Conservation (phyloP, 345 rosid genomes). For the Turnera subulata region DNA sequence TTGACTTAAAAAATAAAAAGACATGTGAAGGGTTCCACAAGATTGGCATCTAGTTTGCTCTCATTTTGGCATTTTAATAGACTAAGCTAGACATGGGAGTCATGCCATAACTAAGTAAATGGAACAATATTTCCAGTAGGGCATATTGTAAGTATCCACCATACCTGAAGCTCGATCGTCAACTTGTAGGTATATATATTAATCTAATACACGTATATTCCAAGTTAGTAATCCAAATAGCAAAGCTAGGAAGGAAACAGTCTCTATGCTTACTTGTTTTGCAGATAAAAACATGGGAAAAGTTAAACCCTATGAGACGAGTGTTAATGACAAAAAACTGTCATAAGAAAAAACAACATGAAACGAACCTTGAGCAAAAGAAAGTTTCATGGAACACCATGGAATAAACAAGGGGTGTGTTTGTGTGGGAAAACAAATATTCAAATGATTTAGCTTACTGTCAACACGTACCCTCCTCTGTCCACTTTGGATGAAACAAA, state of each 20-base stretch:
- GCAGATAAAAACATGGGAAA: constrained; percentile 13
- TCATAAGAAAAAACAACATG: background rate
- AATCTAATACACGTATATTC: too few species aligned
- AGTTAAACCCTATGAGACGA: constrained; percentile 12
- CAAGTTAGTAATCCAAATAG: background rate
- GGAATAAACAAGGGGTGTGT: background rate
- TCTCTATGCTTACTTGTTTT: constrained; percentile 6
- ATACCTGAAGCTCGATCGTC: too few species aligned
- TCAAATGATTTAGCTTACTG: background rate
- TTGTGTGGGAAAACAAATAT: background rate
- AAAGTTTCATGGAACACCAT: background rate
- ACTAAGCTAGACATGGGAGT: too few species aligned
- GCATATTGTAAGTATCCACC: too few species aligned
- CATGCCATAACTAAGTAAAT: too few species aligned
- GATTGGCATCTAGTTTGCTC: too few species aligned
- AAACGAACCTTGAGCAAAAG: background rate
- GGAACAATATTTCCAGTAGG: too few species aligned
- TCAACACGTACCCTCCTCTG: background rate
- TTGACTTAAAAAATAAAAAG: too few species aligned
- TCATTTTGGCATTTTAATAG: too few species aligned
- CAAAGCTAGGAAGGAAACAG: constrained; percentile 15
- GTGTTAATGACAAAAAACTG: background rate
- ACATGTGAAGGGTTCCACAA: too few species aligned
- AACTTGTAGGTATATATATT: too few species aligned
- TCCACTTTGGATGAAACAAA: background rate